phyloP scores from a whole-genome alignment of 2,329 filamentous ascomycete genomes.

The Teratosphaeria epicoccoides region DNA sequence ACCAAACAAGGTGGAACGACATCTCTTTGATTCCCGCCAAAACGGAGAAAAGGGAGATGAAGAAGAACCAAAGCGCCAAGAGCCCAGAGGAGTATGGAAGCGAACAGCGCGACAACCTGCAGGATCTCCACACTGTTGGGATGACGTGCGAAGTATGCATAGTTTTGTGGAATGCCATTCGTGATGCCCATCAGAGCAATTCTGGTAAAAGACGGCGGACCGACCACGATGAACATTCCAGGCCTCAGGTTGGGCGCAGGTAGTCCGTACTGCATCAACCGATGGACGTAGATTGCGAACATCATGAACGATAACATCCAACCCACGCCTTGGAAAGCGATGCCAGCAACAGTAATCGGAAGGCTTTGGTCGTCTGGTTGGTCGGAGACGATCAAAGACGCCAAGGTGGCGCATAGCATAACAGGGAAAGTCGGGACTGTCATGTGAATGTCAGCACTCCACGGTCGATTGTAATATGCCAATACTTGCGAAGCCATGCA shows the following conservation, averaged over 20 bases:
- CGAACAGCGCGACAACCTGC: slow-evolving; percentile 15
- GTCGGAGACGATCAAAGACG: slow-evolving; percentile 22
- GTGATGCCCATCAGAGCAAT: background rate
- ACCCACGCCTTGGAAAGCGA: slow-evolving; percentile 37
- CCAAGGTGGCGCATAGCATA: slow-evolving; percentile 22
- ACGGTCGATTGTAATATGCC: no score
- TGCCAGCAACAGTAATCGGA: slow-evolving; percentile 35
- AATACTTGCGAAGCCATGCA: background rate
- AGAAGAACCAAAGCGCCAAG: slow-evolving; percentile 40
- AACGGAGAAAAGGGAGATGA: slow-evolving; percentile 12
- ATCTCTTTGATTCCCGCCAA: slow-evolving; percentile 12
- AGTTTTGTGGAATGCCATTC: background rate
- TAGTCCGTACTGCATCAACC: slow-evolving; percentile 33
- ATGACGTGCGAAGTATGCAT: slow-evolving; percentile 15
- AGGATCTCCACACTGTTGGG: slow-evolving; percentile 13
- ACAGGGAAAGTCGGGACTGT: background rate
- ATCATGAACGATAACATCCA: slow-evolving; percentile 35
- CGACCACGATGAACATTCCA: slow-evolving; percentile 44
- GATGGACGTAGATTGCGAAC: slow-evolving; percentile 31
- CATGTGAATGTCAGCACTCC: no score
- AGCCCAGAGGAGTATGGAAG: slow-evolving; percentile 38
- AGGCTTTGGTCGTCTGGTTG: slow-evolving; percentile 26
- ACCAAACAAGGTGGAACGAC: slow-evolving; percentile 42
- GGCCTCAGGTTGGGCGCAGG: slow-evolving; percentile 31
- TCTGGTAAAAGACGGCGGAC: slow-evolving; percentile 19